Evolutionary conservation across 768 basidiomycete genomes (phyloP), one percentile per base, ranked within the genome.

Genomic region (Lyophyllum semitale): DNA sequence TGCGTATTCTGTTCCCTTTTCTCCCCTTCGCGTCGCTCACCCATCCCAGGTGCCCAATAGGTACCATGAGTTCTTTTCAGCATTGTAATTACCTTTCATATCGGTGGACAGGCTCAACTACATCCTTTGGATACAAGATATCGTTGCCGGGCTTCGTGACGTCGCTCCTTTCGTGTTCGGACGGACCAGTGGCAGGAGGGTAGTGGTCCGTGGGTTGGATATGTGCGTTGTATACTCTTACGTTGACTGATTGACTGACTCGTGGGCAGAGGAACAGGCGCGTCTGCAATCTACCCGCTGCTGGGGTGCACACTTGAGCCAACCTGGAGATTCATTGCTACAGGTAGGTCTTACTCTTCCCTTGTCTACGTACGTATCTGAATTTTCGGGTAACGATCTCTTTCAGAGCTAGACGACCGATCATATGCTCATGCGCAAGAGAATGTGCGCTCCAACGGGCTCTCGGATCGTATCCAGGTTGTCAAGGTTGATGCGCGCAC

Each of bases 221-320:
- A 81, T 95, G 94, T 94, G 66, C 48, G 85, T 30, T 13, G 32
- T 42, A 27, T 12, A 12, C 8, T 37, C 29, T 40, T 51, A 35
- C 42, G 13, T 51, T 44, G 25, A 41, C 30, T 13, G 15, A 22
- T 35, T 23, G 15, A 17, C n/a, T 25, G 35, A 53, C 8, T 93
- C 35, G 9, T 9, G 40, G 8, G 13, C 12, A 60, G 59, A 44
- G 96, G 96, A 20, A 96, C 95, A 8, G 96, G 96, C 0, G 87
- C 94, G 7, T 91, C 91, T 0, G 89, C 85, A 0, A 93, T 98
- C 52, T 98, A 97, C 60, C 88, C 95, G 0, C 75, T 98, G 1
- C 75, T 98, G 0, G 83, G 77, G 0, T 88, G 87, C 59, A 73
- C 74, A 1, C 61, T 83, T 32, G 71, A 83, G 41, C 66, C 74